Conservation (phyloP, 169 alveolate genomes). For the Cyclospora cayetanensis region DNA sequence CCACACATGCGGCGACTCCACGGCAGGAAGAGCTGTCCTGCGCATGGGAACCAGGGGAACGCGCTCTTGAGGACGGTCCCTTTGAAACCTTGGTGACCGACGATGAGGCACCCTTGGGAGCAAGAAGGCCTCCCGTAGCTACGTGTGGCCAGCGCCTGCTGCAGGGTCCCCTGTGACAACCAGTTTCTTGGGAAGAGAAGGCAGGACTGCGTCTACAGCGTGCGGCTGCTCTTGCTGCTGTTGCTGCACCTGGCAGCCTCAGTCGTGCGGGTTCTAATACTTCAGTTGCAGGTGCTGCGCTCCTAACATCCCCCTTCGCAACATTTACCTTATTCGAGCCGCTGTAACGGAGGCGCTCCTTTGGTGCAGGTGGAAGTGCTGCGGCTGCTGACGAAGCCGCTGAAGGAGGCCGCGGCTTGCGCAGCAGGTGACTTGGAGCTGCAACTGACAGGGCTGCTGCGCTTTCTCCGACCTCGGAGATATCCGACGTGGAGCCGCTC, state of each 20-base stretch:
- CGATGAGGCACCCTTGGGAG: no score
- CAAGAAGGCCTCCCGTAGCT: no score
- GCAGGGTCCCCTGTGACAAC: no score
- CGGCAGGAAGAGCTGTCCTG: no score
- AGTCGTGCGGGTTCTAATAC: neutral
- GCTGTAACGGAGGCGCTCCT: neutral
- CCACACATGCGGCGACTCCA: no score
- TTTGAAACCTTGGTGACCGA: no score
- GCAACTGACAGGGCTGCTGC: neutral
- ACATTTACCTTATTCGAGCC: neutral
- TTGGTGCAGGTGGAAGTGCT: neutral
- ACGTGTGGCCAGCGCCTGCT: no score
- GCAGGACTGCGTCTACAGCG: neutral
- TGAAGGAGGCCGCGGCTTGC: slow-evolving; percentile 11
- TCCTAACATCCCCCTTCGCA: neutral
- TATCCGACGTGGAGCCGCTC: no score
- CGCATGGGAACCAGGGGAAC: neutral
- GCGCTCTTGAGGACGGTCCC: neutral
- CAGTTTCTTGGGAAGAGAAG: no score
- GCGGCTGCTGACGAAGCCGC: neutral
- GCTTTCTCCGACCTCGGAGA: neutral
- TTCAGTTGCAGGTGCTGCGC: neutral
- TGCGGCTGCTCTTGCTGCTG: slow-evolving; percentile 6
- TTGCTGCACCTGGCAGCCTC: neutral
- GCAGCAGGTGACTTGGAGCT: neutral